These are phyloP conservation scores for Lavandula angustifolia DNA, from an alignment of 257 asterid species.

Conservation along the genomic window DNA sequence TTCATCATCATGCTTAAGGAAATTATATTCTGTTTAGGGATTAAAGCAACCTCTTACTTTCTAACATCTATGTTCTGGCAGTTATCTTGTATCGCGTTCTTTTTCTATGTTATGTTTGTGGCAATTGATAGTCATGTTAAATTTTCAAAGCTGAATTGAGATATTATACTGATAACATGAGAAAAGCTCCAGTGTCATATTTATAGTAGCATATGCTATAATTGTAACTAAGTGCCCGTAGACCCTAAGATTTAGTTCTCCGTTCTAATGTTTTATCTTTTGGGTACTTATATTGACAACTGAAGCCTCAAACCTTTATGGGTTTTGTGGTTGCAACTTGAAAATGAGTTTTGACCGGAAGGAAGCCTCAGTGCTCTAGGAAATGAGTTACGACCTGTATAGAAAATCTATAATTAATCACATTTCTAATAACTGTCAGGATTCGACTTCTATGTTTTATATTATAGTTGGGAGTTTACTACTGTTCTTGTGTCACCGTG, in stretches of 20 bases:
- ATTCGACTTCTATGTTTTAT: conserved; percentile 1
- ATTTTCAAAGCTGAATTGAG: neutral
- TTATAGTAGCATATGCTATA: conserved; percentile 16
- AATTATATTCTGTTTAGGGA: conserved; percentile 13
- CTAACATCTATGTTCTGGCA: no score
- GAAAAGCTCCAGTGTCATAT: neutral
- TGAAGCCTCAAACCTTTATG: conserved; percentile 18
- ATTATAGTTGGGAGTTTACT: conserved; percentile 21
- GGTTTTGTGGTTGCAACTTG: neutral
- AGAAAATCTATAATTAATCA: neutral
- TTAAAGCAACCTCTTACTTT: conserved; percentile 5
- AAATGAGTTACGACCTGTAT: neutral
- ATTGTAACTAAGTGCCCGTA: conserved; percentile 1
- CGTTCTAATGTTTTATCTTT: neutral
- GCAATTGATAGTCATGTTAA: neutral
- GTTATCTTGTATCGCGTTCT: neutral
- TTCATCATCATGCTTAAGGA: neutral
- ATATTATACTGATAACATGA: neutral
- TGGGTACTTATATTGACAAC: conserved; percentile 23
- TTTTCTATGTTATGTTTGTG: conserved; percentile 10
- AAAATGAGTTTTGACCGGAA: neutral
- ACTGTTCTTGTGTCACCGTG: conserved; percentile 23
- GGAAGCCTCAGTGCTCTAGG: conserved; percentile 5
- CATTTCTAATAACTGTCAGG: neutral
- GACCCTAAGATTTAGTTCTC: neutral